Evolutionary conservation across 177 flowering plant genomes (phyloP).

Genomic region (Vitis hybrid): DNA sequence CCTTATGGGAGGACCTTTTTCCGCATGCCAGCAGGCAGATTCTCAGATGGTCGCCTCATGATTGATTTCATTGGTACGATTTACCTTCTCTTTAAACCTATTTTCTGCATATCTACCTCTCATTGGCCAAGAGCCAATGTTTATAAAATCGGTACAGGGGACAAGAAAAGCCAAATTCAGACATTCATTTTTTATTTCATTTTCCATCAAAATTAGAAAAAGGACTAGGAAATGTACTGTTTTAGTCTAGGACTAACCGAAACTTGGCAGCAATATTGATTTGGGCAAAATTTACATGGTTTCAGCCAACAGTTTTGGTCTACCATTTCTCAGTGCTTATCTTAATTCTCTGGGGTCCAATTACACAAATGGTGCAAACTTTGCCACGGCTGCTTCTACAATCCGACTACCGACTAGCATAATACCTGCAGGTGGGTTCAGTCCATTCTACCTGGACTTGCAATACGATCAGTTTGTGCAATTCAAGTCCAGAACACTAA

Average conservation of each 20-base stretch:
- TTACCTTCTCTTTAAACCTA: background rate
- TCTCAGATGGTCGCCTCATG: conserved; percentile 19
- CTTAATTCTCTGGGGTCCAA: conserved; percentile 29
- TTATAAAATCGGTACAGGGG: too few relatives aligned
- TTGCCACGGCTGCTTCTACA: conserved; percentile 29
- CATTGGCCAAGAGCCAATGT: too few relatives aligned
- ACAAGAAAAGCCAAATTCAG: too few relatives aligned
- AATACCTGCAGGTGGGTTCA: conserved; percentile 16
- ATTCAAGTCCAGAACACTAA: conserved; percentile 15
- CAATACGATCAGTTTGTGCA: conserved; percentile 20
- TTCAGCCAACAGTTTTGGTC: conserved; percentile 19
- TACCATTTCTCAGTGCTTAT: conserved; percentile 30
- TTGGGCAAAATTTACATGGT: too few relatives aligned
- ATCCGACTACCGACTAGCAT: conserved; percentile 8
- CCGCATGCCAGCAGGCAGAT: conserved; percentile 17
- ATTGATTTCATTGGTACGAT: conserved; percentile 27
- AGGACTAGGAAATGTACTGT: too few relatives aligned
- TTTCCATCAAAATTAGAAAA: too few relatives aligned
- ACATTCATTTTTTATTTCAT: too few relatives aligned
- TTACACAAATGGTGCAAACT: conserved; percentile 31
- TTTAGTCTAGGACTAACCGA: too few relatives aligned
- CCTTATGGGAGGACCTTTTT: conserved; percentile 25
- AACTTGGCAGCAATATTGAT: background rate
- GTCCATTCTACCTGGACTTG: conserved; percentile 27
- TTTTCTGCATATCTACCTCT: too few relatives aligned